Conservation (phyloP, 768 basidiomycete species). For the Tulasnella sp. region DNA sequence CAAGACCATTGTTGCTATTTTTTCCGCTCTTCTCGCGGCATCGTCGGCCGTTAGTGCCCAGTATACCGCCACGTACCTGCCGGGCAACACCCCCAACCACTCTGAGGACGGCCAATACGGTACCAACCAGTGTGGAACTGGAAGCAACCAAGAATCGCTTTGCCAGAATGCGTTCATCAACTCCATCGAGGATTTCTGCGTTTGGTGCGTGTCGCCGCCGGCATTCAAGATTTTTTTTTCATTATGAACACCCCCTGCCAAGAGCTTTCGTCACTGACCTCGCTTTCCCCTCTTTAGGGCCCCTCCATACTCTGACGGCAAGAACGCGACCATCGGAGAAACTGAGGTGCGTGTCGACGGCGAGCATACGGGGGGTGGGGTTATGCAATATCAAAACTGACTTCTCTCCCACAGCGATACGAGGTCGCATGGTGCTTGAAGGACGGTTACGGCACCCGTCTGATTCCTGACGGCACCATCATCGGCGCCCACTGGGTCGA, state of each 20-base stretch:
- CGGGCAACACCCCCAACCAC: not conserved
- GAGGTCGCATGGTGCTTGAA: constrained; percentile 50
- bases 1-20: not conserved
- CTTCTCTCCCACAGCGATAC: constrained; percentile 41
- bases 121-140: constrained; percentile 45
- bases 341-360: constrained; percentile 53
- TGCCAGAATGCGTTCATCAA: constrained; percentile 56
- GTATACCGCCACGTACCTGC: constrained; percentile 10
- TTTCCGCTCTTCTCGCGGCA: not conserved
- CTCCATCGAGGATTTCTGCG: constrained; percentile 46
- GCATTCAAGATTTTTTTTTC: not conserved
- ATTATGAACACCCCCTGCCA: not conserved
- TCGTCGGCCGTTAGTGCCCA: not conserved
- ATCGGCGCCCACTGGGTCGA: constrained; percentile 38
- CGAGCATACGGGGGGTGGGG: not conserved
- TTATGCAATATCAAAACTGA: constrained; percentile 25
- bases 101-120: constrained; percentile 2
- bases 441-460: constrained; percentile 36
- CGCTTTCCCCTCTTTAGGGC: not conserved
- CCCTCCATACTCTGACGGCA: constrained; percentile 23
- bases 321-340: constrained; percentile 49
- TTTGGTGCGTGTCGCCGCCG: constrained; percentile 25
- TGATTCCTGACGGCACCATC: constrained; percentile 39
- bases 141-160: constrained; percentile 45
- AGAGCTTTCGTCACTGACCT: not conserved